Percentiles rank a stretch among this genome's conserved stretches.
These are phyloP conservation scores for Globisporangium carolinianum DNA, from an alignment of 352 stramenopile genomes.

Conservation along the genomic window DNA sequence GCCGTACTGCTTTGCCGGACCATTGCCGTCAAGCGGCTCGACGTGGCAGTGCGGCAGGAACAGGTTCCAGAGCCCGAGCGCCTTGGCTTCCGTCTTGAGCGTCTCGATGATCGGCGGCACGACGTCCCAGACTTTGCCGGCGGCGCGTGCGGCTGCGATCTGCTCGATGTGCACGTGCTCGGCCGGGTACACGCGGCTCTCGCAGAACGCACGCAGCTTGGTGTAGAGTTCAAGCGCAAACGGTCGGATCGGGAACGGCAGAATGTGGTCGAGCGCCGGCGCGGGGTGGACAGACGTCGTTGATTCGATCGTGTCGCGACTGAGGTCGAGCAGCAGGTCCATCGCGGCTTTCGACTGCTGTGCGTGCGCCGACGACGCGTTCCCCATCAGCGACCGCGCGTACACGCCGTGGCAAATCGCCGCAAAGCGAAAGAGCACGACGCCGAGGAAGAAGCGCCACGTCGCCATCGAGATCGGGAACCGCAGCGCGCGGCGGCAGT, in stretches of 20 bases:
- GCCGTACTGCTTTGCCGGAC: conserved; percentile 49
- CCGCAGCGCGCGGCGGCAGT: conserved; percentile 40
- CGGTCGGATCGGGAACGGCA: conserved; percentile 71
- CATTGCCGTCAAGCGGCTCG: conserved; percentile 33
- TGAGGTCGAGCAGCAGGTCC: conserved; percentile 48
- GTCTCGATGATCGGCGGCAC: conserved; percentile 86
- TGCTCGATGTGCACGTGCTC: conserved; percentile 84
- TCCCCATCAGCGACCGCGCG: conserved; percentile 58
- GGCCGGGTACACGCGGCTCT: conserved; percentile 87
- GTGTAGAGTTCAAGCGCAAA: conserved; percentile 76
- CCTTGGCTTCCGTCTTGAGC: conserved; percentile 89
- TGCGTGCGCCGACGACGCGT: conserved; percentile 77
- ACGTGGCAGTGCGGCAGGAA: conserved; percentile 83
- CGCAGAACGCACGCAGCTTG: conserved; percentile 85
- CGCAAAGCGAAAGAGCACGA: conserved; percentile 70
- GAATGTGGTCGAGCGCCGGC: conserved; percentile 38
- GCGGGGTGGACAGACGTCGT: conserved; percentile 37
- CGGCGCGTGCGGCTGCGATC: conserved; percentile 37
- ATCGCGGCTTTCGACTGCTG: conserved; percentile 58
- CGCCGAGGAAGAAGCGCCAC: conserved; percentile 74
- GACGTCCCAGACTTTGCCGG: conserved; percentile 66
- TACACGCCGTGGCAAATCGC: conserved; percentile 82
- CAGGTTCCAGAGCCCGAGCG: conserved; percentile 94
- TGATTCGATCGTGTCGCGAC: conserved; percentile 24
- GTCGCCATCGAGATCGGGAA: conserved; percentile 45